phyloP scores from a whole-genome alignment of 805 yeast species.

The Danielozyma ontarioensis region DNA sequence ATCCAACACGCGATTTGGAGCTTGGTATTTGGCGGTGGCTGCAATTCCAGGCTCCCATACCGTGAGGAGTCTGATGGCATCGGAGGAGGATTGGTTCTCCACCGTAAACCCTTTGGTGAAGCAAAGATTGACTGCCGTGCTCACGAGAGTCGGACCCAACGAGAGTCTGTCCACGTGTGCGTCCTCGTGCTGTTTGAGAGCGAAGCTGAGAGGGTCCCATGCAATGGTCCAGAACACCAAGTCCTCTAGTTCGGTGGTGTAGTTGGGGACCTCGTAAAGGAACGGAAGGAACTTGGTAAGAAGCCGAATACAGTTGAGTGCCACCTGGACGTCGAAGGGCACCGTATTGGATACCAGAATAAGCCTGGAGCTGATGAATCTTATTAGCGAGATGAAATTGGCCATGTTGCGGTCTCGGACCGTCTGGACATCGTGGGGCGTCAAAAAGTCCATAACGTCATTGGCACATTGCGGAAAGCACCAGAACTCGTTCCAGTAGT shows the following conservation, averaged over 20 bases:
- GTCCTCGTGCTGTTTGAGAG: conserved; percentile 4
- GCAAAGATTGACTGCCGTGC: conserved; percentile 38
- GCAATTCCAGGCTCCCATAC: conserved; percentile 87
- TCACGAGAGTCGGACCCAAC: conserved; percentile 8
- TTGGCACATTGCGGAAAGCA: conserved; percentile 41
- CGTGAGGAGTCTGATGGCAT: conserved; percentile 28
- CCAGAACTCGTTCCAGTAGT: conserved; percentile 31
- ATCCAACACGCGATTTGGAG: conserved; percentile 39
- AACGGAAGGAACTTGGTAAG: conserved; percentile 64
- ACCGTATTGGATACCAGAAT: conserved; percentile 14
- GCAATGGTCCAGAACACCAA: conserved; percentile 26
- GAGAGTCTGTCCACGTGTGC: conserved; percentile 11
- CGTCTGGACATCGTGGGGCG: conserved; percentile 52
- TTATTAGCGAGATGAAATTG: conserved; percentile 48
- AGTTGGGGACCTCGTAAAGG: conserved; percentile 48
- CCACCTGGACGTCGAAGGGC: conserved; percentile 13
- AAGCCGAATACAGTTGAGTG: conserved; percentile 59
- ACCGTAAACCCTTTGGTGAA: conserved; percentile 57
- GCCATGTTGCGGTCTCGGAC: conserved; percentile 53
- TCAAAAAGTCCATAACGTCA: conserved; percentile 55
- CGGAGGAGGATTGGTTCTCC: conserved; percentile 1
- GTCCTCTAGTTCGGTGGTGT: conserved; percentile 17
- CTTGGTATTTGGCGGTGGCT: conserved; percentile 21
- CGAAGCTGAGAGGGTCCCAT: conserved; percentile 36
- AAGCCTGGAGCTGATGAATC: conserved; percentile 19